These are phyloP conservation scores for Trifolium dubium DNA, from an alignment of 306 rosid species.

Conservation along the genomic window DNA sequence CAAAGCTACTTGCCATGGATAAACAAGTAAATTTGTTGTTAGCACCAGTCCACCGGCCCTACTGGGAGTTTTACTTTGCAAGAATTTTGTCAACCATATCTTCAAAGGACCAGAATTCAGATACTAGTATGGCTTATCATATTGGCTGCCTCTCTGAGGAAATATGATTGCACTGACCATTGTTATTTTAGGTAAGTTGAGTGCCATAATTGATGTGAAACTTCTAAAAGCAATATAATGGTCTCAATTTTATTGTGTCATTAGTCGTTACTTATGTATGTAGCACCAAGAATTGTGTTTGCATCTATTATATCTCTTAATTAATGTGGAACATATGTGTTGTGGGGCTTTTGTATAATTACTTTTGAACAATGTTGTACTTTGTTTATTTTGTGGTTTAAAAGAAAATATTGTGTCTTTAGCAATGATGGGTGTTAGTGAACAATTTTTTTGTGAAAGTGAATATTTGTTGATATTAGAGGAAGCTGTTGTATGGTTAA, in stretches of 20 bases:
- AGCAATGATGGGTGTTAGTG: too few relatives aligned
- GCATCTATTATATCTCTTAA: too few relatives aligned
- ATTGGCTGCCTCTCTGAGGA: conserved; percentile 73
- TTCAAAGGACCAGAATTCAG: conserved; percentile 58
- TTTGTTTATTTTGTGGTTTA: too few relatives aligned
- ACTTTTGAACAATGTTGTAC: too few relatives aligned
- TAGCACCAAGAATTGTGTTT: too few relatives aligned
- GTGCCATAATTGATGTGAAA: conserved; percentile 16
- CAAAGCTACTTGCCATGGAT: conserved; percentile 70
- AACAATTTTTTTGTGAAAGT: too few relatives aligned
- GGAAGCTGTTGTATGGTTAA: too few relatives aligned
- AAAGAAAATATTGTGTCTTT: too few relatives aligned
- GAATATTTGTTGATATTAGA: too few relatives aligned
- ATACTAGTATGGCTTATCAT: conserved; percentile 62
- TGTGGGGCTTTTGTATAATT: too few relatives aligned
- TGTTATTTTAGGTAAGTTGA: conserved; percentile 34
- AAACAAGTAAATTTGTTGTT: conserved; percentile 62
- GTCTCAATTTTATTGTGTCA: conserved; percentile 27
- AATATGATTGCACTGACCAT: conserved; percentile 39
- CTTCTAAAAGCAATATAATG: conserved; percentile 9
- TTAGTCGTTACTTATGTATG: conserved; percentile 11
- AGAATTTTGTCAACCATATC: conserved; percentile 47
- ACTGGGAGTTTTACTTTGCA: conserved; percentile 60
- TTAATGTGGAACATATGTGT: too few relatives aligned
- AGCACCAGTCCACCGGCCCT: conserved; percentile 78